These are phyloP conservation scores for Candida vartiovaarae DNA, from an alignment of 805 yeast genomes.

Conservation along the genomic window DNA sequence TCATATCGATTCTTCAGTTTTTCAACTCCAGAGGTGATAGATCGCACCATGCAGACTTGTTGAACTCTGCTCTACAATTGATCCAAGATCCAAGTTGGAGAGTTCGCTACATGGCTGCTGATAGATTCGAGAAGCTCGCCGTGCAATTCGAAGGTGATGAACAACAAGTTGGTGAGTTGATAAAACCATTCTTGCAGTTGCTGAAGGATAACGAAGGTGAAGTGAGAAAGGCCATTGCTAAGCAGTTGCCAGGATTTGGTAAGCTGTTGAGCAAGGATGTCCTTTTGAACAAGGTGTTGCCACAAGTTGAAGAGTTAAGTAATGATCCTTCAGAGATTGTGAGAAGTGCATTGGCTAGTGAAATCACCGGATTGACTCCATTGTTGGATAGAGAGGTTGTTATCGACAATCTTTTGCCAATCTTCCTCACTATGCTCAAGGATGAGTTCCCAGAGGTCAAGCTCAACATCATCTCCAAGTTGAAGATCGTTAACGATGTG, in stretches of 20 bases:
- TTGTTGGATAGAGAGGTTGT: conserved; percentile 80
- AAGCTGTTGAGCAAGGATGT: conserved; percentile 43
- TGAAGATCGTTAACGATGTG: conserved; percentile 87
- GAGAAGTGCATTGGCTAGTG: conserved; percentile 85
- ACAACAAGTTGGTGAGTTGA: conserved; percentile 42
- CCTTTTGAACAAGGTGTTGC: conserved; percentile 66
- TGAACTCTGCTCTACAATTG: conserved; percentile 59
- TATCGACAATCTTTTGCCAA: conserved; percentile 75
- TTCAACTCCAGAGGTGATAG: conserved; percentile 51
- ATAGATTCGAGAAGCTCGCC: conserved; percentile 73
- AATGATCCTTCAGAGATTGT: conserved; percentile 91
- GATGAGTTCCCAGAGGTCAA: conserved; percentile 97
- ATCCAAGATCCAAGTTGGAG: conserved; percentile 94
- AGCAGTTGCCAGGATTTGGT: conserved; percentile 77
- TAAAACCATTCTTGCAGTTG: conserved; percentile 59
- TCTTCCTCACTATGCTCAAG: conserved; percentile 85
- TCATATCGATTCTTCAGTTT: conserved; percentile 72
- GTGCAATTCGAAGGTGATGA: conserved; percentile 51
- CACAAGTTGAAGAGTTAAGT: conserved; percentile 75
- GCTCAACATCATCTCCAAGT: conserved; percentile 84
- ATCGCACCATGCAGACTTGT: conserved; percentile 55
- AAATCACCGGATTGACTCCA: conserved; percentile 82
- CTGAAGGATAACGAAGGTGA: conserved; percentile 94
- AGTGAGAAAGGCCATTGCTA: conserved; percentile 90
- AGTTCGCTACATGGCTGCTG: conserved; percentile 98